Conservation (phyloP, 768 basidiomycete species). For the Termitomyces sp. region DNA sequence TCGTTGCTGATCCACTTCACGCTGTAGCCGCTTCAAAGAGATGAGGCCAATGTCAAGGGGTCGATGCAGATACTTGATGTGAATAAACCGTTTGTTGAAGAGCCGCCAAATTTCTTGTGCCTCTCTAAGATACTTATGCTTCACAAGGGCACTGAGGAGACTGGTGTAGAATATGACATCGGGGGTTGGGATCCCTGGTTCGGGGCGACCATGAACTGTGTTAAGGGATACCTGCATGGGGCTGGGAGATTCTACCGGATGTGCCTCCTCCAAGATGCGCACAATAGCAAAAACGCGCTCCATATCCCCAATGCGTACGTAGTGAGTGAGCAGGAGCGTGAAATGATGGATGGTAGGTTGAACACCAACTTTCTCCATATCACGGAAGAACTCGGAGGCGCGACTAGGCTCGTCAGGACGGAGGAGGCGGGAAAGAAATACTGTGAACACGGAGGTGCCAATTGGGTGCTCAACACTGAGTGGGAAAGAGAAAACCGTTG, state of each 20-base stretch:
- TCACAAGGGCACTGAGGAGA: slow-evolving; percentile 32
- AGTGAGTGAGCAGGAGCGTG: slow-evolving; percentile 43
- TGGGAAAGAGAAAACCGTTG: slow-evolving; percentile 18
- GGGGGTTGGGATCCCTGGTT: slow-evolving; percentile 16
- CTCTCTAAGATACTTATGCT: slow-evolving; percentile 19
- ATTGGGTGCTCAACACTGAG: slow-evolving; percentile 25
- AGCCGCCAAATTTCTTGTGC: slow-evolving; percentile 26
- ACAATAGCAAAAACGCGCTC: slow-evolving; percentile 35
- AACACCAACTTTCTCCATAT: slow-evolving; percentile 46
- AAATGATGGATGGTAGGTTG: slow-evolving; percentile 41
- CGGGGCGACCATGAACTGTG: not conserved
- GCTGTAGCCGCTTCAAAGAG: not conserved
- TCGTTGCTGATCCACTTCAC: not conserved
- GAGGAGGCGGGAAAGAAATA: slow-evolving; percentile 44
- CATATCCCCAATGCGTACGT: slow-evolving; percentile 33
- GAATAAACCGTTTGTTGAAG: slow-evolving; percentile 13
- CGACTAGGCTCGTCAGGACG: slow-evolving; percentile 20
- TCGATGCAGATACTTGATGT: slow-evolving; percentile 18
- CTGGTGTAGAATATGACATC: slow-evolving; percentile 31
- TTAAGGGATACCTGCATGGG: not conserved
- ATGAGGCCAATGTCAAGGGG: slow-evolving; percentile 6
- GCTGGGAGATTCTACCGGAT: slow-evolving; percentile 1
- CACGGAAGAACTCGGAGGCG: slow-evolving; percentile 38
- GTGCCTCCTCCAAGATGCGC: slow-evolving; percentile 29
- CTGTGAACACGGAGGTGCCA: slow-evolving; percentile 37